Evolutionary conservation across 2,329 filamentous ascomycete genomes (phyloP).

Genomic region (Clarireedia paspali): DNA sequence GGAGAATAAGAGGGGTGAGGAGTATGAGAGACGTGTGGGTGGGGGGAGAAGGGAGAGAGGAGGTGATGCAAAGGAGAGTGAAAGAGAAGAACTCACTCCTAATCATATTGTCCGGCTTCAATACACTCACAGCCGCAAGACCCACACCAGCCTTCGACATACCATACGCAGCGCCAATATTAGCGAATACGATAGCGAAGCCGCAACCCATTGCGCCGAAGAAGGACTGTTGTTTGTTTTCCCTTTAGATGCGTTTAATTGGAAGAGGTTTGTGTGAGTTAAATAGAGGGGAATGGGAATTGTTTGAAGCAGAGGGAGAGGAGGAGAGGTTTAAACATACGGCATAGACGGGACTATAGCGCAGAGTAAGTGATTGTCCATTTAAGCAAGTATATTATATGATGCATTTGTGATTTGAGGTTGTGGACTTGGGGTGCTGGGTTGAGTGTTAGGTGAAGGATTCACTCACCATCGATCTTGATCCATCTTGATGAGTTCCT

Average conservation of each 20-base stretch:
- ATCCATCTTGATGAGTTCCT: too few relatives aligned
- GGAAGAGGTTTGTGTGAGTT: background rate
- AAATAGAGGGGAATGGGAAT: background rate
- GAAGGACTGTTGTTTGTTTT: conserved; percentile 51
- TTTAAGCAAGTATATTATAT: too few relatives aligned
- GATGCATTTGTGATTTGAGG: too few relatives aligned
- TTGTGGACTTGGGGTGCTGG: too few relatives aligned
- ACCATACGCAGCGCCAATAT: conserved; percentile 78
- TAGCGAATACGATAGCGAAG: conserved; percentile 86
- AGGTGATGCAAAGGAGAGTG: too few relatives aligned
- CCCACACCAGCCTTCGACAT: conserved; percentile 97
- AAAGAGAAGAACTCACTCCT: conserved; percentile 63
- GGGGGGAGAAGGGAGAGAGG: background rate
- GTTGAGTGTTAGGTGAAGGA: too few relatives aligned
- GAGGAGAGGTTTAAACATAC: conserved; percentile 4
- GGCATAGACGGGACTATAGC: conserved; percentile 16
- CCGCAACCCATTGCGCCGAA: conserved; percentile 95
- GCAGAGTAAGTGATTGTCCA: too few relatives aligned
- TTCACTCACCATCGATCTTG: too few relatives aligned
- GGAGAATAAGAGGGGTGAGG: background rate
- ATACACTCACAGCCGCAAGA: conserved; percentile 93
- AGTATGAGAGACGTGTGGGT: background rate
- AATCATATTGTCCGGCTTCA: conserved; percentile 93
- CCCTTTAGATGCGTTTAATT: background rate
- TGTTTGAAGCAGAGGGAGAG: background rate